These are phyloP conservation scores for Podochytrium sp. DNA, from an alignment of 192 early-diverging fungal genomes.

Conservation along the genomic window DNA sequence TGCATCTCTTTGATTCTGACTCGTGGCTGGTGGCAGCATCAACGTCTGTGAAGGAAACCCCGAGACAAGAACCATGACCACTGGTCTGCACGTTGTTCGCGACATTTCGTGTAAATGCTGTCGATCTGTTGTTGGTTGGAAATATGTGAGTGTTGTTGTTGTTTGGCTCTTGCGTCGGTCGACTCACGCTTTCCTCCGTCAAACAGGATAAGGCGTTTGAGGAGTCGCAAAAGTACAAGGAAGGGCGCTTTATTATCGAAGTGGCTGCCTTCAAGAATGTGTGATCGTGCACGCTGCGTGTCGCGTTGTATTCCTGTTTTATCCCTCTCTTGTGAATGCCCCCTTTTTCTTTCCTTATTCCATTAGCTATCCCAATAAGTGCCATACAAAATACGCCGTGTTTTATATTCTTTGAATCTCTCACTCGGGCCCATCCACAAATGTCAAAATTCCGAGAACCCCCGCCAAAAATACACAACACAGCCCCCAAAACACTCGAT, in stretches of 20 bases:
- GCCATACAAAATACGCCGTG: no score
- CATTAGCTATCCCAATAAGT: no score
- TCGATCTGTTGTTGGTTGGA: constrained; percentile 42
- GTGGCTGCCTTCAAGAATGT: constrained; percentile 37
- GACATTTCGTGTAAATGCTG: constrained; percentile 66
- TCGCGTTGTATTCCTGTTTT: no score
- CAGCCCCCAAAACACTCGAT: constrained; percentile 3
- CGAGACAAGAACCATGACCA: constrained; percentile 67
- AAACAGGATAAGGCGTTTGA: constrained; percentile 67
- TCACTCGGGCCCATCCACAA: neutral
- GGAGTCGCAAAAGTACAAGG: constrained; percentile 70
- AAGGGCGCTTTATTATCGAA: constrained; percentile 78
- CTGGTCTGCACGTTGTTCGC: constrained; percentile 73
- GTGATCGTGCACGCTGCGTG: no score
- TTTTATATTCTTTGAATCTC: neutral
- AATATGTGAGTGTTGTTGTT: constrained; percentile 27
- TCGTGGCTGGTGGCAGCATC: neutral
- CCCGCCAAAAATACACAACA: neutral
- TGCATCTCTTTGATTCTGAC: neutral
- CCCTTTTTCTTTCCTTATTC: no score
- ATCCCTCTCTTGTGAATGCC: no score
- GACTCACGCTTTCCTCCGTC: neutral
- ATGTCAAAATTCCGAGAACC: neutral
- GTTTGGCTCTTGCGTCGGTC: no score
- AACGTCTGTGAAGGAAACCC: constrained; percentile 41